Base-by-base conservation (phyloP, 257 asterid genomes). In the Salvia rosmarinus region DNA sequence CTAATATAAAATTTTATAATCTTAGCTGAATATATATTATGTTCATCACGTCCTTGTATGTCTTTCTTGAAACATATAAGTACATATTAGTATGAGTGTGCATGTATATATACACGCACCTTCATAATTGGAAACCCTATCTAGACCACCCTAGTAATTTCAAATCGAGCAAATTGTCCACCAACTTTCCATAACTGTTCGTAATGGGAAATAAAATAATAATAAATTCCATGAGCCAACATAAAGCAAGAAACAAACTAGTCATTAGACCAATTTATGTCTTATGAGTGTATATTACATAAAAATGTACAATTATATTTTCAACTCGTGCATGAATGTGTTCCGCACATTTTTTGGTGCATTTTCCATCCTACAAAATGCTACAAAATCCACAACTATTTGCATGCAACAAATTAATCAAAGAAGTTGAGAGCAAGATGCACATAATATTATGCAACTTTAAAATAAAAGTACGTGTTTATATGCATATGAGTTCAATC, bases 311-410 rank as follows among this genome's bases (percentile, higher is more conserved):
- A 28, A 76, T 44, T 28, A 44, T 69, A 47, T 68, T 25, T 86
- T 82, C 89, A 85, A 86, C 72, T 81, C 68, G 46, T 80, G 85
- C 86, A 86, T 86, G 82, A 90, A 83, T 85, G 72, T 86, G 96
- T 81, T 71, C 85, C 85, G 87, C 95, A 78, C 87, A 86, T 69
- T 87, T 43, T 64, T 46, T 73, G 84, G 90, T 83, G 72, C 61
- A 78, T 28, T 64, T 66, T 16, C 39, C 63, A 69, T 71, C 54
- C 77, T 62, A 71, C 67, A 46, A 59, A 66, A 56, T 64, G 80
- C 77, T 75, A 51, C 65, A 34, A 71, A 77, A 73, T 61, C 76
- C 25, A 46, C 39, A 50, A 46, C 67, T 12, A 59, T 58, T 72
- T 69, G 59, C 57, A 66, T 40, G 25, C 64, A 43, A 61, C 67